Percentiles rank a stretch among this genome's conserved stretches.
Evolutionary conservation across 345 rosid species (phyloP).

Genomic region (Arabidopsis thaliana): TAIR10.1 NC_003070.9:1972501-1973000

Average conservation of each 20-base stretch:
- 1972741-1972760: conserved; percentile 99
- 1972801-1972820: conserved; percentile 6
- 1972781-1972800: conserved; percentile 98
- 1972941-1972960: conserved; percentile 14
- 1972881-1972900: conserved; percentile 16
- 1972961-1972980: conserved; percentile 2
- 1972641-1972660: conserved; percentile 7
- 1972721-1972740: conserved; percentile 89
- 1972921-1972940: neutral
- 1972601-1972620: conserved; percentile 9
- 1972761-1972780: conserved; percentile 98
- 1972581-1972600: neutral
- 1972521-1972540: conserved; percentile 83
- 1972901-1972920: neutral
- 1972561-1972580: conserved; percentile 90
- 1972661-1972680: conserved; percentile 3
- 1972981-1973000: neutral
- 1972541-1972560: conserved; percentile 94
- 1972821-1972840: conserved; percentile 16
- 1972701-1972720: conserved; percentile 83
- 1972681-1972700: conserved; percentile 25
- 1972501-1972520: conserved; percentile 80
- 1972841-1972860: conserved; percentile 15
- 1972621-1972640: conserved; percentile 10
- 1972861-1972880: neutral